Evolutionary conservation across 2,329 filamentous ascomycete species (phyloP), one percentile per base, ranked within the genome.

Genomic region (Alternaria dauci): DNA sequence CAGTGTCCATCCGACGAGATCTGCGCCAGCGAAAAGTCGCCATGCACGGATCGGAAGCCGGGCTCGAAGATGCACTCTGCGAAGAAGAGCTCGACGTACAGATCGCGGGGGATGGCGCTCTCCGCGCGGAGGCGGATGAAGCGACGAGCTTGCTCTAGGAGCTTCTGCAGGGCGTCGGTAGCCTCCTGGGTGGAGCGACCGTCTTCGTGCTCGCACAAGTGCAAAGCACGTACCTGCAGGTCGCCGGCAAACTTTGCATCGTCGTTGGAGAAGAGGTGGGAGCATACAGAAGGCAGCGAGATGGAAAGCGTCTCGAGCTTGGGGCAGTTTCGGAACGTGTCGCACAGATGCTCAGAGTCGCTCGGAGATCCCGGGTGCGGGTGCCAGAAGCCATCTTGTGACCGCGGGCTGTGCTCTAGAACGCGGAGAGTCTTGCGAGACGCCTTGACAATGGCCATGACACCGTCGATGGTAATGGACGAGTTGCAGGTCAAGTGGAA

Each of bases 401-500:
- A 83, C 41, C 83, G 80, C n/a, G 83, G 83, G 44, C 83, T 84
- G 72, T 85, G 82, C 72, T 85, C 83, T 25, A 85, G 78, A 44
- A 85, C 81, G 51, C 81, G 80, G 16, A 85, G 75, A 8, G 83
- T 84, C 48, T 75, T 68, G 59, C 76, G 77, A 3, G 83, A 84
- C 25, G 83, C 79, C 68, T 82, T 81, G 53, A 85, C 81, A 25
- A 86, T 78, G 23, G 83, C 81, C 69, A 85, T 82, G 61, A 86
- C 81, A 47, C 83, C 81, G 38, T 84, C 81, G 42, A 85, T 84
- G 23, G 83, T 82, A 64, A 86, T 79, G 54, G 82, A 84, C 18
- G 82, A 83, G 53, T 84, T 81, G 66, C 84, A 84, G 8, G 84
- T 85, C 65, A 86, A 74, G 70, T 86, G 83, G 47, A 86, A 82